Conservation (phyloP, 75 land plant genomes). For the Picea sitchensis region DNA sequence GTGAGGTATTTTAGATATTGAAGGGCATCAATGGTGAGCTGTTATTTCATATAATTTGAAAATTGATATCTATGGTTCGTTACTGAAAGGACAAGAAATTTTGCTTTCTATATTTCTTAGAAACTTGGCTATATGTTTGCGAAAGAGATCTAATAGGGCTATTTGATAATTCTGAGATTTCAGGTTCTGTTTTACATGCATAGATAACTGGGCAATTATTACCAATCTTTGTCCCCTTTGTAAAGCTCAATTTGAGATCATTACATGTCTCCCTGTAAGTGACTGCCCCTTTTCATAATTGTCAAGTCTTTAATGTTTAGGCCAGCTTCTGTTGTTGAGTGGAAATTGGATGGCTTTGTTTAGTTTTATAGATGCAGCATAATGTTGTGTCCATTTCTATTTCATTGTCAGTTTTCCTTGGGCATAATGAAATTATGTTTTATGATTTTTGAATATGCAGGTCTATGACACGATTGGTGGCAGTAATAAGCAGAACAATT, state of each 20-base stretch:
- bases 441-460: constrained; percentile 2
- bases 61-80: background rate
- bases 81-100: background rate
- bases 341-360: background rate
- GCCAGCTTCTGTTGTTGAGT: background rate
- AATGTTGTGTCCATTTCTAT: background rate
- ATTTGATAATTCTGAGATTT: constrained; percentile 15
- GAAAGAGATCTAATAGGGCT: background rate
- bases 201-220: constrained; percentile 97
- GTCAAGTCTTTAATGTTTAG: background rate
- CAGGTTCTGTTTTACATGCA: constrained; percentile 97
- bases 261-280: constrained; percentile 86
- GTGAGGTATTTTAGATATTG: no score
- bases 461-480: constrained; percentile 9
- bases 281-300: background rate
- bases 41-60: no score
- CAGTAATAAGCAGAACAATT: background rate
- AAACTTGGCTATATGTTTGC: background rate
- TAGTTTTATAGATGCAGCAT: background rate
- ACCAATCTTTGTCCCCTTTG: constrained; percentile 94
- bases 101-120: background rate
- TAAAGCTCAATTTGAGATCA: constrained; percentile 77
- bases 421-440: background rate
- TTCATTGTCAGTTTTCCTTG: background rate
- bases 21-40: no score